Percentiles rank a stretch among this genome's conserved stretches.
phyloP scores from a whole-genome alignment of 1,284 basidiomycete genomes.

The Mycena citricolor region DNA sequence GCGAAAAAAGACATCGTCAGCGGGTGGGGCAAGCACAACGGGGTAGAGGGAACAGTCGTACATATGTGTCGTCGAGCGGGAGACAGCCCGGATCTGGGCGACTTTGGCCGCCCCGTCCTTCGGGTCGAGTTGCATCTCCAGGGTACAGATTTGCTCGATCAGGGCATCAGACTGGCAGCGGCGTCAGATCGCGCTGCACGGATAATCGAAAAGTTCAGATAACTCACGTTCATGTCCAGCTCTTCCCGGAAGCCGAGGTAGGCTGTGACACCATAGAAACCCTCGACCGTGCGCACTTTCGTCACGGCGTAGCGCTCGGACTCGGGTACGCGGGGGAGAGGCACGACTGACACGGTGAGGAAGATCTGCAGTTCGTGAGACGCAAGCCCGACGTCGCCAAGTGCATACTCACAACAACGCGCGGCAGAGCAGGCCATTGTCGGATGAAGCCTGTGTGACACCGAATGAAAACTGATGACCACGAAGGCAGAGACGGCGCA shows the following conservation, averaged over 20 bases:
- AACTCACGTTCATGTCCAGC: constrained; percentile 43
- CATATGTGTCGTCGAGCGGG: constrained; percentile 57
- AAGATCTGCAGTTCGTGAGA: constrained; percentile 44
- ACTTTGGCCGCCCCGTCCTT: constrained; percentile 32
- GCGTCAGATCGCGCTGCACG: not conserved
- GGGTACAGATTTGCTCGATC: constrained; percentile 45
- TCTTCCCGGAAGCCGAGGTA: constrained; percentile 62
- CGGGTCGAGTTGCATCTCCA: constrained; percentile 44
- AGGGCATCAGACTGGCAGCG: constrained; percentile 42
- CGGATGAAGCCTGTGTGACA: constrained; percentile 42
- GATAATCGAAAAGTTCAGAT: not conserved
- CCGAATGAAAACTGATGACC: constrained; percentile 7
- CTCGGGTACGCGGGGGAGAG: constrained; percentile 44
- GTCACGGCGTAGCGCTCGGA: constrained; percentile 53
- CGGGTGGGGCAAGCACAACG: not conserved
- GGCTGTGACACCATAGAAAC: constrained; percentile 64
- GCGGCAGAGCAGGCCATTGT: constrained; percentile 61
- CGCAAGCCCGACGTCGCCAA: not conserved
- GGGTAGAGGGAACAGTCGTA: constrained; percentile 31
- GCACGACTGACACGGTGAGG: constrained; percentile 53
- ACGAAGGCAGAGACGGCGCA: constrained; percentile 12
- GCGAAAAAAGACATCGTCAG: not conserved
- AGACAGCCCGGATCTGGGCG: constrained; percentile 43
- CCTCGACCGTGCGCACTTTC: constrained; percentile 53
- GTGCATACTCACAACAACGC: constrained; percentile 45